Base-by-base conservation (phyloP, 345 rosid species). In the Boechera divaricarpa region DNA sequence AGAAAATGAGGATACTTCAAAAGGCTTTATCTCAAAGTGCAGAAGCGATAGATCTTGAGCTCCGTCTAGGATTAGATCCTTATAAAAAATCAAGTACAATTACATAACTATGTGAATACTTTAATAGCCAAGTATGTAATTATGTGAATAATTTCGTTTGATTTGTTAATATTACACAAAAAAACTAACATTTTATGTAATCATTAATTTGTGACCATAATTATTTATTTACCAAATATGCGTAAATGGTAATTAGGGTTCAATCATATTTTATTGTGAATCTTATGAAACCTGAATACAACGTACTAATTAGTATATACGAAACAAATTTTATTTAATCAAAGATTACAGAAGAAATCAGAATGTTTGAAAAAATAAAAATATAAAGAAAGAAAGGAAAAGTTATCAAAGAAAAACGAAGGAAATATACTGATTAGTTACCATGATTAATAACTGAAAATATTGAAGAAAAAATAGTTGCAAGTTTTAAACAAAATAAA, bases 41-140 rank as follows among this genome's bases (percentile, higher is more conserved):
- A 60, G 69, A 73, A 32, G 64, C 52, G 6, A n/a, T 79, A 26
- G 82, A 79, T 68, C 82, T 79, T 47, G 82, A 79, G 71, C 82
- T 79, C 42, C 82, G 82, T 45, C 56, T 79, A 36, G 82, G 82
- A 10, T 63, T 72, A 73, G 74, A 73, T 73, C 81, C 74, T 60
- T 72, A 66, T 35, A 53, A 60, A 59, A 73, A 73, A 59, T 24
- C 70, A 44, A 69, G 62, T 77, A 76, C 16, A 73, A 67, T 64
- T 77, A 77, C 32, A 58, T 77, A 63, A 63, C 15, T 39, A 42
- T 53, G 41, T 69, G 38, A 51, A 52, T 60, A 52, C 4, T 42
- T 49, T 12, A 52, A 41, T 41, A 29, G 15, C 29, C 52, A 68
- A 51, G 12, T 51, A 51, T 38, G 62, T 39, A 51, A 18, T 16